Base-by-base conservation (phyloP, 1,284 basidiomycete genomes). In the Afroboletus lepidellus region DNA sequence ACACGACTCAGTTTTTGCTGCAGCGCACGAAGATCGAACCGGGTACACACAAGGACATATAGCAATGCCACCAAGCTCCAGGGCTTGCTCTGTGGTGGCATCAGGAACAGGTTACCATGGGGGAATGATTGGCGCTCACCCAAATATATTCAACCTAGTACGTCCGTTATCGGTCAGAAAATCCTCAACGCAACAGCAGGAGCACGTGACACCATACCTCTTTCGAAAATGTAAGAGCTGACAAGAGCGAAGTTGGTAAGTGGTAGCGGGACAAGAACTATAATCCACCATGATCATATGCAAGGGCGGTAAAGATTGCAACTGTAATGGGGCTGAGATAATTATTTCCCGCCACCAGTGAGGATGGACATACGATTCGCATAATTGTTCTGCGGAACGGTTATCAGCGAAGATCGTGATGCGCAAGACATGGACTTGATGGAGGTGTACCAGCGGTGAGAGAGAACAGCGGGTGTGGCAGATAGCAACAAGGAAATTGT, bases 11-110 rank as follows among this genome's bases (percentile, higher is more conserved):
- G 34, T n/a, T n/a, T 11, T 36, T n/a, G 7, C n/a, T 18, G 34
- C n/a, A 36, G 16, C n/a, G 11, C 71, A 72, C 24, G 87, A 61
- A 13, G 88, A 65, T 11, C 69, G 15, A 5, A 12, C 5, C 5
- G 4, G 13, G 13, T 25, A 34, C 43, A 18, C 9, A 45, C 32
- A 8, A 44, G 20, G n/a, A 44, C 8, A 16, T 33, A 44, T 13
- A 33, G 15, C 11, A 30, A 33, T 33, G 42, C 23, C 15, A 50
- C 49, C 29, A 20, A 30, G 3, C 20, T 20, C 36, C 42, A 50
- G 5, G 27, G 36, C 23, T 30, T 24, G 20, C 8, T 18, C 41
- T 50, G 37, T 25, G 5, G 18, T 20, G 29, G 21, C 4, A 23
- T 45, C 8, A 32, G 13, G 29, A 20, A 32, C 15, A 8, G 8